These are phyloP conservation scores for Boletellus deceptivus DNA, from an alignment of 1,284 basidiomycete genomes.

Conservation along the genomic window DNA sequence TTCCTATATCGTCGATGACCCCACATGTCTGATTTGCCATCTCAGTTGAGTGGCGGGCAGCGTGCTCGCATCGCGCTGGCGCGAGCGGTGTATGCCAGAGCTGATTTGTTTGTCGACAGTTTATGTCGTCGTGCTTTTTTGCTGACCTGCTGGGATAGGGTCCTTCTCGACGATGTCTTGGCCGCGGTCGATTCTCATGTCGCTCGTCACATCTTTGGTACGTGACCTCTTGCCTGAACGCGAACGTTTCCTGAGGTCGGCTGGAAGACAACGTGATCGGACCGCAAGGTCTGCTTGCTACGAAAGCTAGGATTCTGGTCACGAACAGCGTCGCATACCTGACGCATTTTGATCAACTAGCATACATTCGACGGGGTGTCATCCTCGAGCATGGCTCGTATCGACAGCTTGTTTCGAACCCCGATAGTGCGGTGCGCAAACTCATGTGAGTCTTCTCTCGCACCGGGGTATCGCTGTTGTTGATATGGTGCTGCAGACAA, in stretches of 20 bases:
- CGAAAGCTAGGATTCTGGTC: slow-evolving; percentile 85
- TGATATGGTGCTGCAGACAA: not conserved
- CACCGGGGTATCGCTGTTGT: not conserved
- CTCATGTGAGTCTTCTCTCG: slow-evolving; percentile 62
- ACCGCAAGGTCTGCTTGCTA: slow-evolving; percentile 79
- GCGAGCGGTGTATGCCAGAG: slow-evolving; percentile 48
- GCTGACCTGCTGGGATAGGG: slow-evolving; percentile 12
- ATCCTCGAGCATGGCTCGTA: slow-evolving; percentile 81
- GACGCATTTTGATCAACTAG: slow-evolving; percentile 75
- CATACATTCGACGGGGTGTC: slow-evolving; percentile 81
- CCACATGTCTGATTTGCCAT: slow-evolving; percentile 2
- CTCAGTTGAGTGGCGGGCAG: slow-evolving; percentile 54
- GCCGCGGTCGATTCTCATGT: slow-evolving; percentile 73
- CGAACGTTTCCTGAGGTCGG: not conserved
- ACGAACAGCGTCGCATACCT: slow-evolving; percentile 90
- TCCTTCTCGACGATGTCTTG: slow-evolving; percentile 41
- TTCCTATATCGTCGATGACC: too few relatives aligned
- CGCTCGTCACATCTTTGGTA: slow-evolving; percentile 62
- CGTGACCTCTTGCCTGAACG: not conserved
- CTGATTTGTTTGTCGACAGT: slow-evolving; percentile 42
- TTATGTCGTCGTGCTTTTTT: not conserved
- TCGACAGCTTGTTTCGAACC: slow-evolving; percentile 58
- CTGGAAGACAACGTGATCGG: slow-evolving; percentile 82
- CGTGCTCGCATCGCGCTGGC: slow-evolving; percentile 61
- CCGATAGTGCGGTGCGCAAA: slow-evolving; percentile 71